Base-by-base conservation (phyloP, 352 stramenopile species). In the Globisporangium solare region DNA sequence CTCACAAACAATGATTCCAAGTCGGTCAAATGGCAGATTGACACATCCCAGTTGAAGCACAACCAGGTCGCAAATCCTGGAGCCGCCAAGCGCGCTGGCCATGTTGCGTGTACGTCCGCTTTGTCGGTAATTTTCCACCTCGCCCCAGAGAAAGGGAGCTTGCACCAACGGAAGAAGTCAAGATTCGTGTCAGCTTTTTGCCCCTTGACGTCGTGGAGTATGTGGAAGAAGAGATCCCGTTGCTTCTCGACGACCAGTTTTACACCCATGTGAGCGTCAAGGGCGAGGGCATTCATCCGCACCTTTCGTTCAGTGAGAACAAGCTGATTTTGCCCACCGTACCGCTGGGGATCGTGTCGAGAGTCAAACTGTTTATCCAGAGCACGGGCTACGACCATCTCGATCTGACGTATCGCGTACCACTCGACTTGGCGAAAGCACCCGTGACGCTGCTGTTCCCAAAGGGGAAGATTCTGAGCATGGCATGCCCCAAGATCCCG, bases 331-430 rank as follows among this genome's bases (percentile, higher is more conserved):
- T 98, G 15, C 93, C 94, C 0, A 92, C 85, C 0, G 94, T 98
- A 11, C 94, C 94, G 0, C 67, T 98, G 2, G 85, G 85, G 2
- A 60, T 98, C 10, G 74, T 76, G 0, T 75, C 84, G 10, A 64
- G 62, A 1, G 76, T 71, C 2, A 54, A 58, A 2, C 93, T 98
- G 47, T 71, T 83, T 22, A 69, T 98, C 20, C 66, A 82, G 13
- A 97, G 94, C 64, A 90, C 77, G 0, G 84, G 82, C n/a, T 98
- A 97, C 66, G 90, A 97, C 20, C 81, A 95, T 55, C 63, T 98
- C 10, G 88, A 98, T 17, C 50, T 98, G 0, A 81, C 74, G 10
- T 89, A 96, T 56, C 75, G 86, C 4, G 50, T 94, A 13, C 77
- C 89, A 15, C 57, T 94, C 12, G 83, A 96, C 52, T 63, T 88